phyloP scores from a whole-genome alignment of 2,329 filamentous ascomycete species.

The Pezicula rhizophila region DNA sequence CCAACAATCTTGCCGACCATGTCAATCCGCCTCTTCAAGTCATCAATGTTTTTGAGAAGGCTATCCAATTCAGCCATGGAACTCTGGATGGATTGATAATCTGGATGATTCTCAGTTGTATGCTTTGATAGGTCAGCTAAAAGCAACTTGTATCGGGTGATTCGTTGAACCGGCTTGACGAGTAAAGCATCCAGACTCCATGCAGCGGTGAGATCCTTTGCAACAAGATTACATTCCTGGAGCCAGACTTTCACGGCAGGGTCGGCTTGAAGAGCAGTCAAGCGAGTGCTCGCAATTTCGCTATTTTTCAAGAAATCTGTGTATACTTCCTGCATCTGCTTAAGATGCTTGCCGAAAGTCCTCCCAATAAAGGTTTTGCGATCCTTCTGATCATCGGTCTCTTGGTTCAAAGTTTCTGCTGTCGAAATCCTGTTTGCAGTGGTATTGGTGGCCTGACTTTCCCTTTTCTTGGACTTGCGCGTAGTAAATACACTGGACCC shows the following conservation, averaged over 20 bases:
- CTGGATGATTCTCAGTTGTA: conserved; percentile 78
- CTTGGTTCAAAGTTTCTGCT: conserved; percentile 19
- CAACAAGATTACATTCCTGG: conserved; percentile 85
- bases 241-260: conserved; percentile 74
- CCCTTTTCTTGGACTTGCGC: conserved; percentile 33
- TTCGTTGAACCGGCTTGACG: conserved; percentile 92
- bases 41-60: conserved; percentile 83
- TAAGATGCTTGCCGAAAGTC: conserved; percentile 40
- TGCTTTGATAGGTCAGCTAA: conserved; percentile 73
- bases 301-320: conserved; percentile 59
- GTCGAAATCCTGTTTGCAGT: conserved; percentile 17
- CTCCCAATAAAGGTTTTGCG: conserved; percentile 24
- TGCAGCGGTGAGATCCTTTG: conserved; percentile 83
- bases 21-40: conserved; percentile 90
- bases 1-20: conserved; percentile 82
- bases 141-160: conserved; percentile 88
- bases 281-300: conserved; percentile 53
- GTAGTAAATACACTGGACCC: conserved; percentile 75
- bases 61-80: conserved; percentile 51
- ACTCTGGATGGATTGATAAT: conserved; percentile 57
- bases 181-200: conserved; percentile 96
- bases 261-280: conserved; percentile 59
- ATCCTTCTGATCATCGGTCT: conserved; percentile 26
- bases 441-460: conserved; percentile 17
- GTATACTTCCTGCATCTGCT: conserved; percentile 54